A percentile compares a stretch with the other conserved stretches of the same genome.
These are phyloP conservation scores for Pseudogymnoascus sp. DNA, from an alignment of 2,329 filamentous ascomycete species.

Conservation along the genomic window DNA sequence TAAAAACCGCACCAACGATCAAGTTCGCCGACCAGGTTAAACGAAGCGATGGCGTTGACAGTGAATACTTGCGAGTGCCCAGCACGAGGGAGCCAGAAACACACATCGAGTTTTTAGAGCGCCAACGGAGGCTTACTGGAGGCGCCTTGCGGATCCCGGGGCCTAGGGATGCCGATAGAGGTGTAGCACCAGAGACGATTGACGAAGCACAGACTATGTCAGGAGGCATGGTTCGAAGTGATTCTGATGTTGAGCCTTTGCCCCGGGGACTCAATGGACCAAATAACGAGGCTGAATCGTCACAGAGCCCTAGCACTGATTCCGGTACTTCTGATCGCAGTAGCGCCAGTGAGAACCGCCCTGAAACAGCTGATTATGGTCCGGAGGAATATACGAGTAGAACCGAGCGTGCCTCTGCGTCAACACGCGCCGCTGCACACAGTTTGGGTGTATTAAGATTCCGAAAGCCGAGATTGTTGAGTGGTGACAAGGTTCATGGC, in stretches of 20 bases:
- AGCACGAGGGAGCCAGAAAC: conserved; percentile 57
- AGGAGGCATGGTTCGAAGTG: background rate
- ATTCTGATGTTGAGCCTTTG: conserved; percentile 9
- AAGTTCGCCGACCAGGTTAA: conserved; percentile 64
- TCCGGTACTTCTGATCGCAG: conserved; percentile 1
- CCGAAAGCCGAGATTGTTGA: conserved; percentile 38
- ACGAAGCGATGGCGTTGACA: conserved; percentile 49
- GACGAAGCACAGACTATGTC: conserved; percentile 26
- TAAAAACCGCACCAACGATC: conserved; percentile 33
- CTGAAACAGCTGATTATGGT: background rate
- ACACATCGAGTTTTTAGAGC: conserved; percentile 82
- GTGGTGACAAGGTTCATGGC: conserved; percentile 32
- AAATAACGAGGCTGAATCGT: background rate
- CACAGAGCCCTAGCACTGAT: conserved; percentile 3
- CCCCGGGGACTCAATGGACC: background rate
- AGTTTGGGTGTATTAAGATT: conserved; percentile 33
- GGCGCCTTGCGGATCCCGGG: conserved; percentile 82
- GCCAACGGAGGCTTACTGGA: conserved; percentile 68
- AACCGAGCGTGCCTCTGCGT: conserved; percentile 28
- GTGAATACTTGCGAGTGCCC: conserved; percentile 47
- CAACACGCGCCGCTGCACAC: conserved; percentile 22
- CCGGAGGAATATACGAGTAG: conserved; percentile 19
- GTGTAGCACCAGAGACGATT: conserved; percentile 61
- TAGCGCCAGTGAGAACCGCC: background rate
- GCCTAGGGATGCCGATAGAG: conserved; percentile 81